phyloP scores from a whole-genome alignment of 1,284 basidiomycete genomes.

The Afroboletus lepidellus region DNA sequence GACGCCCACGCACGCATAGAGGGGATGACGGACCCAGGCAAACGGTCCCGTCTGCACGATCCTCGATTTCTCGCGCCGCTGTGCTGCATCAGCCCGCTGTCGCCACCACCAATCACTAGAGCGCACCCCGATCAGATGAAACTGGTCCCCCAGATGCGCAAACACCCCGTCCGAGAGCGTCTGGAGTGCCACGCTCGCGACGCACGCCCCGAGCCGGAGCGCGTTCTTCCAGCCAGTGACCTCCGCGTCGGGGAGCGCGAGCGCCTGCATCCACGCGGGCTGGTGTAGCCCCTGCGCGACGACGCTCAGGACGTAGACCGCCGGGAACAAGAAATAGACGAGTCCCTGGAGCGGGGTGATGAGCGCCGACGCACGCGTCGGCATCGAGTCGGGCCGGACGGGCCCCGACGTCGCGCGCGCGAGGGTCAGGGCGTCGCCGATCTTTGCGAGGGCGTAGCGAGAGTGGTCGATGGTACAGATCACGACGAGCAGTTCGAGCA shows the following conservation, averaged over 20 bases:
- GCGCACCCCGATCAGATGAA: slow-evolving; percentile 11
- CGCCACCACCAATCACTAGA: no score
- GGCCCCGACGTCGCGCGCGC: slow-evolving; percentile 21
- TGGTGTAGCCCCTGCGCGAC: slow-evolving; percentile 17
- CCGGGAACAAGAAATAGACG: slow-evolving; percentile 1
- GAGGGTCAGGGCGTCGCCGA: background rate
- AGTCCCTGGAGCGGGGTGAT: slow-evolving; percentile 22
- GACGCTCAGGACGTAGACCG: slow-evolving; percentile 21
- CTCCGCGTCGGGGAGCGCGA: slow-evolving; percentile 6
- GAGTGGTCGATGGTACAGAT: background rate
- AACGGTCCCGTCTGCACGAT: slow-evolving; percentile 24
- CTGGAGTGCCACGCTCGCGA: background rate
- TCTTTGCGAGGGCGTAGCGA: background rate
- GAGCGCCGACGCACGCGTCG: slow-evolving; percentile 10
- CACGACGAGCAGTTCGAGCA: slow-evolving; percentile 23
- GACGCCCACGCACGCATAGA: slow-evolving; percentile 19
- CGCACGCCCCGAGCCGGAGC: slow-evolving; percentile 17
- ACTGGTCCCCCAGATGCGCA: slow-evolving; percentile 15
- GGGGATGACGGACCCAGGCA: slow-evolving; percentile 31
- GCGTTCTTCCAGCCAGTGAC: slow-evolving; percentile 1
- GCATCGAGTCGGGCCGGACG: slow-evolving; percentile 14
- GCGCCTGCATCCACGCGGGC: slow-evolving; percentile 28
- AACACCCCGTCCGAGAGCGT: background rate
- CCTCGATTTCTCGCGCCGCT: slow-evolving; percentile 32
- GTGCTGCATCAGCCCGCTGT: no score